These are phyloP conservation scores for Hyphopichia homilentoma DNA, from an alignment of 805 yeast genomes.

Conservation along the genomic window DNA sequence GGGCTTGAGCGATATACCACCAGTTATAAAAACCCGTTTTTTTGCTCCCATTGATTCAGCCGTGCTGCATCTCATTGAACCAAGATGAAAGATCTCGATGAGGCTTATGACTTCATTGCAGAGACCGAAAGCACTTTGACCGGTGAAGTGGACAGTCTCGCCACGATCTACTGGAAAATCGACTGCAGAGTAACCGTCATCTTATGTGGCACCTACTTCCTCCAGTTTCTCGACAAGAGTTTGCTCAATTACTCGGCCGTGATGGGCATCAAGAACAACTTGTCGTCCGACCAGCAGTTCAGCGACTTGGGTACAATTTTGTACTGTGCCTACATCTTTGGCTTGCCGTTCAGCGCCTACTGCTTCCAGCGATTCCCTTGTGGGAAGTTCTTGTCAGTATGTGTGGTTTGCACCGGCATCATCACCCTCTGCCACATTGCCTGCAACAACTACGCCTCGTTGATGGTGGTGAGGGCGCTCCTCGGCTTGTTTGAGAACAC, in stretches of 20 bases:
- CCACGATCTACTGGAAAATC: slow-evolving; percentile 29
- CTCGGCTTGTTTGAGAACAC: slow-evolving; percentile 55
- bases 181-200: slow-evolving; percentile 47
- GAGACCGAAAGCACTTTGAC: neutral
- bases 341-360: slow-evolving; percentile 44
- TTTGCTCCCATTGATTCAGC: neutral
- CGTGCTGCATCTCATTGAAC: neutral
- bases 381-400: slow-evolving; percentile 45
- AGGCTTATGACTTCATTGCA: slow-evolving; percentile 1
- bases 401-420: slow-evolving; percentile 52
- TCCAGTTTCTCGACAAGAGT: slow-evolving; percentile 60
- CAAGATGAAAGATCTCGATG: slow-evolving; percentile 1
- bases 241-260: slow-evolving; percentile 59
- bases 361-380: slow-evolving; percentile 50
- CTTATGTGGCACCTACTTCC: slow-evolving; percentile 50
- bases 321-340: slow-evolving; percentile 50
- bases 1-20: neutral
- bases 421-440: slow-evolving; percentile 51
- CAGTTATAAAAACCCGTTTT: neutral
- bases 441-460: slow-evolving; percentile 47
- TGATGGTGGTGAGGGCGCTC: slow-evolving; percentile 53
- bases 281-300: slow-evolving; percentile 41
- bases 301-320: slow-evolving; percentile 52
- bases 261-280: slow-evolving; percentile 54
- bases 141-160: neutral